A percentile compares a stretch with the other conserved stretches of the same genome.
Conservation (phyloP, 73 alveolate species). For the Tetrahymena elliotti region DNA sequence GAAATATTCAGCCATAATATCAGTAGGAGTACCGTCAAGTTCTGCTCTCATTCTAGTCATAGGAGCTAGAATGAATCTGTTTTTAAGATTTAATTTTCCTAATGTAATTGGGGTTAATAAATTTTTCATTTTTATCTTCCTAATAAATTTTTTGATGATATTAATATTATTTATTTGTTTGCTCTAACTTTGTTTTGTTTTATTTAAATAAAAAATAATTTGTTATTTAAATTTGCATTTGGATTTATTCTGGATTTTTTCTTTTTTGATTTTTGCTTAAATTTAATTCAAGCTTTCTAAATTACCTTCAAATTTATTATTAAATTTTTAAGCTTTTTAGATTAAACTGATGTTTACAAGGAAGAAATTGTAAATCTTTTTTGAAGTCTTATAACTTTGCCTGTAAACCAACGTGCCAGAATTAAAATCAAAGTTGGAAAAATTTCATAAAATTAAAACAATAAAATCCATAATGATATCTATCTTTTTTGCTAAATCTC, state of each 20-base stretch:
- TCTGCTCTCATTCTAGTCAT: conserved; percentile 39
- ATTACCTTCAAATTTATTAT: background rate
- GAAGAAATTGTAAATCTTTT: no score
- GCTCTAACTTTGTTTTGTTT: no score
- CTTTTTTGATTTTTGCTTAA: background rate
- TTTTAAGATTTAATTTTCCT: conserved; percentile 21
- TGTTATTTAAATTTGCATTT: no score
- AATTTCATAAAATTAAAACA: no score
- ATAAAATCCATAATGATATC: no score
- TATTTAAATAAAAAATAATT: no score
- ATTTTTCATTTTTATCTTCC: background rate
- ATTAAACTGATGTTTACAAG: background rate
- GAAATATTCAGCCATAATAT: conserved; percentile 16
- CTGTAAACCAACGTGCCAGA: no score
- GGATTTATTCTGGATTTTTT: background rate
- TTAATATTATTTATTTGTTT: no score
- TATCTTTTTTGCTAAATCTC: no score
- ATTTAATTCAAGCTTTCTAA: background rate
- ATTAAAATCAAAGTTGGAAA: no score
- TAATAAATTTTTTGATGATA: background rate
- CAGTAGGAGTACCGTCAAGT: conserved; percentile 5
- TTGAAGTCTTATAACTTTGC: no score
- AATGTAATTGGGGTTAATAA: conserved; percentile 25
- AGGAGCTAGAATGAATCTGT: conserved; percentile 15
- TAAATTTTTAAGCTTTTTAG: background rate